A percentile compares a stretch with the other conserved stretches of the same genome.
These are phyloP conservation scores for Polytrichum commune DNA, from an alignment of 225 moss, liverwort and hornwort species.

Conservation along the genomic window DNA sequence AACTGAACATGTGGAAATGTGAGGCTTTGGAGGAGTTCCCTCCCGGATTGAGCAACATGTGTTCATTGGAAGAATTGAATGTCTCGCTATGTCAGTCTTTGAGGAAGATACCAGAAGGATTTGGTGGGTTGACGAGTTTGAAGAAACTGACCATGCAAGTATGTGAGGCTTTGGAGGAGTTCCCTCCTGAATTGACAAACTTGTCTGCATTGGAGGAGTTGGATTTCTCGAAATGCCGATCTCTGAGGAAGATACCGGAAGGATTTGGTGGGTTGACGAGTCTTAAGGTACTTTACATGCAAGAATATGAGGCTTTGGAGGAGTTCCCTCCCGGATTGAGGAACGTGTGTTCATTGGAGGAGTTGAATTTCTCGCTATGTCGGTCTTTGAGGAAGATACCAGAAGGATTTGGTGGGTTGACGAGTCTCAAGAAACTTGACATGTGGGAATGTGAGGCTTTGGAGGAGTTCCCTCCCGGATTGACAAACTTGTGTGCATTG, in stretches of 20 bases:
- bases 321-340: neutral
- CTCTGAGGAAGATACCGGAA: neutral
- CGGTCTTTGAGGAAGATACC: neutral
- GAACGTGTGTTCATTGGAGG: neutral
- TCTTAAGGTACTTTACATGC: neutral
- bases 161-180: too few species aligned
- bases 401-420: neutral
- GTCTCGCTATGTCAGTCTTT: too few species aligned
- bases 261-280: neutral
- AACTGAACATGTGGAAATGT: neutral
- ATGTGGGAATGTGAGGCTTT: neutral
- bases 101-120: too few species aligned
- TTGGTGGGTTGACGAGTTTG: too few species aligned
- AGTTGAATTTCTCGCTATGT: neutral
- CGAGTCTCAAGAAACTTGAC: neutral
- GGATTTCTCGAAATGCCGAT: neutral
- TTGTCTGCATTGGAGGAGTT: neutral
- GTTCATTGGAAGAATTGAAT: too few species aligned
- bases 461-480: neutral
- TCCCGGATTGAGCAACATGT: neutral
- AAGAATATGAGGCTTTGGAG: neutral
- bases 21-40: neutral
- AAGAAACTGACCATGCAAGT: too few species aligned
- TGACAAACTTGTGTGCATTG: accelerated
- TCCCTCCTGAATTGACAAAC: too few species aligned